Evolutionary conservation across 345 rosid species (phyloP).

Genomic region (Rhodamnia rubescens): DNA sequence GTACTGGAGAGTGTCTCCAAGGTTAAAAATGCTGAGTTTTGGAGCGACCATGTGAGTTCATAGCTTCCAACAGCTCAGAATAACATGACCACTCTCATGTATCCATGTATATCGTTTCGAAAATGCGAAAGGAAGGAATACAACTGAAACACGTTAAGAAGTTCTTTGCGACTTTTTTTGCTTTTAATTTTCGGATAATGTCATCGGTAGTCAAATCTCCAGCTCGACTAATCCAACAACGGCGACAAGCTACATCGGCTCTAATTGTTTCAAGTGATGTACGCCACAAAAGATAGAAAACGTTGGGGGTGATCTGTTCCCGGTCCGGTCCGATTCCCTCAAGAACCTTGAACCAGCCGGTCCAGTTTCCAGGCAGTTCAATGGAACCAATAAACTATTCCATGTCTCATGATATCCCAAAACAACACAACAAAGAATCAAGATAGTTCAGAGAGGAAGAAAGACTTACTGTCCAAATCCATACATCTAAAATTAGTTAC

Average conservation of each 20-base stretch:
- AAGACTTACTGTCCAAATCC: not conserved
- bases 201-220: not conserved
- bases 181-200: not conserved
- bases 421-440: no score
- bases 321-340: no score
- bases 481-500: no score
- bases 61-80: not conserved
- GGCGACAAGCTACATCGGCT: not conserved
- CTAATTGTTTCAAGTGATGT: not conserved
- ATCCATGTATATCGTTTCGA: not conserved
- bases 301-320: no score
- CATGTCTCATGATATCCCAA: no score
- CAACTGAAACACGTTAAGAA: not conserved
- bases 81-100: not conserved
- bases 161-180: not conserved
- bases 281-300: not conserved
- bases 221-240: not conserved
- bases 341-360: no score
- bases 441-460: not conserved
- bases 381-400: no score
- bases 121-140: not conserved
- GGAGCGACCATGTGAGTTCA: conserved; percentile 19
- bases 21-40: conserved; percentile 77
- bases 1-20: conserved; percentile 79
- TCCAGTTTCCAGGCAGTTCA: no score